These are phyloP conservation scores for Pichia sp. DNA, from an alignment of 1,139 yeast species.

Conservation along the genomic window DNA sequence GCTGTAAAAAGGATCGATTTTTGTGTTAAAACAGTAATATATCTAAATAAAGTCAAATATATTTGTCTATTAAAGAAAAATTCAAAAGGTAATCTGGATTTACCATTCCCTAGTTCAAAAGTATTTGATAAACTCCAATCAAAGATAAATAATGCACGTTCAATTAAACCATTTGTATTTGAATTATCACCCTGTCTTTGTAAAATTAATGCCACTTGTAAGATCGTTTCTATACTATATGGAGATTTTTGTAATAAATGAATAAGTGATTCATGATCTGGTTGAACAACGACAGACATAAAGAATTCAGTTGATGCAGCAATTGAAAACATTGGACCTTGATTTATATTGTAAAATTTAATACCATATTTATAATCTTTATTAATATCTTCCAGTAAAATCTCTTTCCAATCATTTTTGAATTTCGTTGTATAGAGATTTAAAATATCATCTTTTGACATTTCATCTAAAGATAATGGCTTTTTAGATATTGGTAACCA, in stretches of 20 bases:
- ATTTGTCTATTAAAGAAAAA: conserved; percentile 71
- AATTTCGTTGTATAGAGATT: conserved; percentile 37
- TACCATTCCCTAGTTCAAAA: conserved; percentile 50
- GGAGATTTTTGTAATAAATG: conserved; percentile 53
- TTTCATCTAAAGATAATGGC: conserved; percentile 58
- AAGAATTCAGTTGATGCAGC: conserved; percentile 42
- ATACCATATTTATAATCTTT: conserved; percentile 46
- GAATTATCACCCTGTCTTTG: conserved; percentile 74
- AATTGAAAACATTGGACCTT: conserved; percentile 37
- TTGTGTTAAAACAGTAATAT: conserved; percentile 64
- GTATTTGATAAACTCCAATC: conserved; percentile 55
- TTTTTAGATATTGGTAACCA: conserved; percentile 71
- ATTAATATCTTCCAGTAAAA: conserved; percentile 39
- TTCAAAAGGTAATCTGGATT: conserved; percentile 70
- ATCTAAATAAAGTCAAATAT: conserved; percentile 66
- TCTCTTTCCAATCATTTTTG: conserved; percentile 46
- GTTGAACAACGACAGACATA: conserved; percentile 59
- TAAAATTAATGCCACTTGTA: conserved; percentile 72
- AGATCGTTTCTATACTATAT: conserved; percentile 70
- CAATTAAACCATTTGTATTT: conserved; percentile 64
- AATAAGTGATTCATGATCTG: conserved; percentile 66
- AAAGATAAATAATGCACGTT: conserved; percentile 70
- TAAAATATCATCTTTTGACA: conserved; percentile 37
- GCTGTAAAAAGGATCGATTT: conserved; percentile 78
- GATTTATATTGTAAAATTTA: conserved; percentile 46